phyloP scores from a whole-genome alignment of 2,329 filamentous ascomycete species.

The Clonostachys byssicola region DNA sequence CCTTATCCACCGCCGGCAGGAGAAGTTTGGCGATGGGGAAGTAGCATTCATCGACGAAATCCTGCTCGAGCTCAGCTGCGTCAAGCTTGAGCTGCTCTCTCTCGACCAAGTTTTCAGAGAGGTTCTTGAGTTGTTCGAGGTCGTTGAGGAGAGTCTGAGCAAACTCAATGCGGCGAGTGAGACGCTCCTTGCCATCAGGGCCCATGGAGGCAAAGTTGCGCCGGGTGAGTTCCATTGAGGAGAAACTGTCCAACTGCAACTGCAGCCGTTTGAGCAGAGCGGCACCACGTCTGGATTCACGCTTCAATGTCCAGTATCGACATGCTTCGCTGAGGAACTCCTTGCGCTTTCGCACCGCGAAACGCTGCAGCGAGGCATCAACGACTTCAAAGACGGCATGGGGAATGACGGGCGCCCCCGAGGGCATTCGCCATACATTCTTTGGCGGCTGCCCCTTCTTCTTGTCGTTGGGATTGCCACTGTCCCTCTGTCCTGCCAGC shows the following conservation, averaged over 20 bases:
- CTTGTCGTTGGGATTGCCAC: constrained; percentile 70
- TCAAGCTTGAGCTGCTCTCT: constrained; percentile 76
- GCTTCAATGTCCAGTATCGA: constrained; percentile 96
- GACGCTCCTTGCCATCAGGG: constrained; percentile 69
- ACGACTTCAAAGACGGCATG: constrained; percentile 84
- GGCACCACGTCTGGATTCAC: constrained; percentile 86
- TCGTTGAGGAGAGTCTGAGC: constrained; percentile 72
- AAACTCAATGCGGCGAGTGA: constrained; percentile 84
- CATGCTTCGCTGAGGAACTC: constrained; percentile 91
- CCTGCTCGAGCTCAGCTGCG: constrained; percentile 69
- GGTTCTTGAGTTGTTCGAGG: constrained; percentile 67
- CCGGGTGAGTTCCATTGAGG: constrained; percentile 93
- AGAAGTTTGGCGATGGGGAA: constrained; percentile 81
- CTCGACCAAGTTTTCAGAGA: constrained; percentile 68
- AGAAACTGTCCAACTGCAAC: constrained; percentile 92
- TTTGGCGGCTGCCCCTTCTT: constrained; percentile 57
- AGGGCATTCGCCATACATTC: constrained; percentile 81
- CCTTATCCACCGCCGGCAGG: constrained; percentile 73
- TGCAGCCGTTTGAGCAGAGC: constrained; percentile 90
- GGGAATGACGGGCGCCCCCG: constrained; percentile 90
- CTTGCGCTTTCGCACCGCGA: constrained; percentile 77
- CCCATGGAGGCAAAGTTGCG: constrained; percentile 97
- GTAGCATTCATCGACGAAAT: constrained; percentile 84
- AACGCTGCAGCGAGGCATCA: constrained; percentile 76
- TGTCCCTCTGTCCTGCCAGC: constrained; percentile 75